Conservation (phyloP, 1,139 yeast species). For the Kodamaea derodonti region DNA sequence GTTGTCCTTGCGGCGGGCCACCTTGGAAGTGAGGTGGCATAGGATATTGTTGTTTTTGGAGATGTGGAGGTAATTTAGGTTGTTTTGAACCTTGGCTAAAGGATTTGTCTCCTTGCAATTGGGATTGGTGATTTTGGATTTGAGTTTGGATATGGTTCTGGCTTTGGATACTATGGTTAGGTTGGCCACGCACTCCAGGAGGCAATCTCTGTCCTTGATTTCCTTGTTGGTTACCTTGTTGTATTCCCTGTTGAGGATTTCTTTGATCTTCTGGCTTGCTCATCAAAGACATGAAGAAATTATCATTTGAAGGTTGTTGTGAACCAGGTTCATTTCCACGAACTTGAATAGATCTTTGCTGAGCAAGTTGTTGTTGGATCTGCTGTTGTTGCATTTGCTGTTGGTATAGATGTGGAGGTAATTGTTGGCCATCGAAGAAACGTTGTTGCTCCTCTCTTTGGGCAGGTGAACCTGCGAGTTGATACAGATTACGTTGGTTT, state of each 20-base stretch:
- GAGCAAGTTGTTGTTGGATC: conserved; percentile 1
- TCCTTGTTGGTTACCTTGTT: conserved; percentile 7
- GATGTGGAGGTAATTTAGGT: conserved; percentile 6
- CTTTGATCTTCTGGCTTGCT: conserved; percentile 26
- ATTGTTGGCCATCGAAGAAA: conserved; percentile 1
- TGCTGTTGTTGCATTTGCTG: conserved; percentile 2
- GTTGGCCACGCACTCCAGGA: background rate
- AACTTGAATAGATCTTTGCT: conserved; percentile 5
- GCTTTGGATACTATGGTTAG: conserved; percentile 5
- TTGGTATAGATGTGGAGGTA: conserved; percentile 1
- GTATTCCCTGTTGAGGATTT: conserved; percentile 1
- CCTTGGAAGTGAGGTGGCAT: conserved; percentile 15
- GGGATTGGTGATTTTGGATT: conserved; percentile 3
- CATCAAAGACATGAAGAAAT: conserved; percentile 53
- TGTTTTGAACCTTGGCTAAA: conserved; percentile 6
- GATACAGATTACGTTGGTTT: background rate
- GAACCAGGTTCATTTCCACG: conserved; percentile 2
- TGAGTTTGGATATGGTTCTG: conserved; percentile 1
- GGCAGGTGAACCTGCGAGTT: background rate
- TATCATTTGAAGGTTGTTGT: conserved; percentile 31
- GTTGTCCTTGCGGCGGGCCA: conserved; percentile 1
- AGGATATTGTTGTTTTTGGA: conserved; percentile 9
- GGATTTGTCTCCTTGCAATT: conserved; percentile 4
- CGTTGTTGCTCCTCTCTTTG: background rate
- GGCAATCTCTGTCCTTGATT: conserved; percentile 4